Conservation (phyloP, 345 rosid species). For the Aethionema arabicum region DNA sequence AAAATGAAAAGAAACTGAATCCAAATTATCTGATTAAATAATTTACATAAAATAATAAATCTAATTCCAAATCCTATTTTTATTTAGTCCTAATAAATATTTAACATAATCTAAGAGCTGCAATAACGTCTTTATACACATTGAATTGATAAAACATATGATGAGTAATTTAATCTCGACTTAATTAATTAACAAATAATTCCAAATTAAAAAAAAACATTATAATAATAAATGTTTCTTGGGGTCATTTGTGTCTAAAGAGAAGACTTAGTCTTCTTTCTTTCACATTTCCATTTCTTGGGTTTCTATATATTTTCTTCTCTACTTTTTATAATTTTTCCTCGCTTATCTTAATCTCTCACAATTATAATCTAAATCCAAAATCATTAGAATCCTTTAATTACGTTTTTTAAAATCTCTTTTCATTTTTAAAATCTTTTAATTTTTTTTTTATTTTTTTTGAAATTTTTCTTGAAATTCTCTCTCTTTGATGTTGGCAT, state of each 20-base stretch:
- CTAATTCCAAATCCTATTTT: no score
- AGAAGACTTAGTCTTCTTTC: slow-evolving; percentile 34
- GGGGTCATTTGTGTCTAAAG: slow-evolving; percentile 30
- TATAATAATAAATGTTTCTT: slow-evolving; percentile 25
- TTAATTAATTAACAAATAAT: slow-evolving; percentile 10
- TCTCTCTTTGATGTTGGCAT: slow-evolving; percentile 35
- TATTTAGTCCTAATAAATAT: no score
- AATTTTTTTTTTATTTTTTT: slow-evolving; percentile 1
- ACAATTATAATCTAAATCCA: slow-evolving; percentile 30
- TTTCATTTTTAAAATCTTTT: slow-evolving; percentile 15
- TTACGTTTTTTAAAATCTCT: slow-evolving; percentile 17
- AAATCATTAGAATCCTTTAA: slow-evolving; percentile 31
- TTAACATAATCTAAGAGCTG: slow-evolving; percentile 27
- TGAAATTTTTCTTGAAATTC: slow-evolving; percentile 4
- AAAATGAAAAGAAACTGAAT: no score
- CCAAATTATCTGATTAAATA: no score
- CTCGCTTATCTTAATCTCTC: slow-evolving; percentile 18
- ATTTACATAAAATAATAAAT: no score
- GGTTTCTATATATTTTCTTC: slow-evolving; percentile 36
- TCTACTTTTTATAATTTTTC: slow-evolving; percentile 33
- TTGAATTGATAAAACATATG: slow-evolving; percentile 18
- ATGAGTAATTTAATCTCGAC: slow-evolving; percentile 22
- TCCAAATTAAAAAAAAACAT: slow-evolving; percentile 9
- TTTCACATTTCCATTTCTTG: slow-evolving; percentile 32
- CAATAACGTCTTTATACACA: slow-evolving; percentile 25